Percentiles rank a stretch among this genome's conserved stretches.
Evolutionary conservation across 1,284 basidiomycete species (phyloP).

Genomic region (Somion occarium): DNA sequence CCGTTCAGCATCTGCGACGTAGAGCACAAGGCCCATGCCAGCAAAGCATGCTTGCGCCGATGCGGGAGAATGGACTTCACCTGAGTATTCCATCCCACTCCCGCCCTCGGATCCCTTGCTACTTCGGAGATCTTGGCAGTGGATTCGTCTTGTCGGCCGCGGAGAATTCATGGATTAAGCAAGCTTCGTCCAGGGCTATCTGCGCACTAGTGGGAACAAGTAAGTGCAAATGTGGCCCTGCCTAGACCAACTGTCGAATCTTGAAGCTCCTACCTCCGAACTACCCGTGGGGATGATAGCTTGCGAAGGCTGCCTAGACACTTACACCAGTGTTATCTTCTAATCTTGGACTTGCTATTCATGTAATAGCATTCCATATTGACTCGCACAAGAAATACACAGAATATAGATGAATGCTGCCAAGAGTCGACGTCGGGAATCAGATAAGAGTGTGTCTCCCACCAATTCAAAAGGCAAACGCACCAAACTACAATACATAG

Average conservation of each 20-base stretch:
- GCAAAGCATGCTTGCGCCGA: no score
- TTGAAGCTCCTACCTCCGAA: not conserved
- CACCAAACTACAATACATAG: constrained; percentile 4
- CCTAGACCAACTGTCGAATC: not conserved
- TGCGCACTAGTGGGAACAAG: no score
- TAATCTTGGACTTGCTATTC: not conserved
- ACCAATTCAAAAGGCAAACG: not conserved
- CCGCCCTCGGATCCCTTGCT: not conserved
- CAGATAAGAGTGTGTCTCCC: not conserved
- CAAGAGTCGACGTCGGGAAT: not conserved
- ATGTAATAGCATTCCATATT: not conserved
- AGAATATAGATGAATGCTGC: not conserved
- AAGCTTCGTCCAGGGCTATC: no score
- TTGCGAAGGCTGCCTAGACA: not conserved
- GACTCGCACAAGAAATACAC: not conserved
- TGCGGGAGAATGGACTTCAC: no score
- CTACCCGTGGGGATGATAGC: not conserved
- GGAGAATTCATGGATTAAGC: no score
- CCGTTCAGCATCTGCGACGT: not conserved
- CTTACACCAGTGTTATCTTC: not conserved
- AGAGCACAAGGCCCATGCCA: not conserved
- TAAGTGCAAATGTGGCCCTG: not conserved
- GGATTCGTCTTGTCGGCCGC: no score
- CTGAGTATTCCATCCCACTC: no score
- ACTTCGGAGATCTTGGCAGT: not conserved